phyloP scores from a whole-genome alignment of 2,329 filamentous ascomycete species.

The Aspergillus pseudoglaucus region DNA sequence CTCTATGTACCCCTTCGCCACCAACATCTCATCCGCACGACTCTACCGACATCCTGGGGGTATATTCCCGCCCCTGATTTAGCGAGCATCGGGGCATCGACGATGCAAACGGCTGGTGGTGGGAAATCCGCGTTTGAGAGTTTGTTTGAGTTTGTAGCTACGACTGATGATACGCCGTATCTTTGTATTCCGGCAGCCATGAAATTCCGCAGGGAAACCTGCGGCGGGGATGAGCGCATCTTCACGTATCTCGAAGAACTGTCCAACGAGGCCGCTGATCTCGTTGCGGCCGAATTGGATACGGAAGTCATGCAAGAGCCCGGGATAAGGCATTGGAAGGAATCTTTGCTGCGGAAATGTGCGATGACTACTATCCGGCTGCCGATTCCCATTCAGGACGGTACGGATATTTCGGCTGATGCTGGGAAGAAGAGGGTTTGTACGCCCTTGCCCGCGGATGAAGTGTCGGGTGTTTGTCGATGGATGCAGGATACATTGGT shows the following conservation, averaged over 20 bases:
- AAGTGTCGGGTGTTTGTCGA: constrained; percentile 38
- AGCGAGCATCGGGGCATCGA: constrained; percentile 42
- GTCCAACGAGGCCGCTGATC: constrained; percentile 56
- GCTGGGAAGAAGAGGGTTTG: constrained; percentile 3
- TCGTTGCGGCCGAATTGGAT: constrained; percentile 56
- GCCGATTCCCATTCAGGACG: constrained; percentile 48
- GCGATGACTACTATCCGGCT: constrained; percentile 67
- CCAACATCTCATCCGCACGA: constrained; percentile 66
- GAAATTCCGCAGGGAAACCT: constrained; percentile 59
- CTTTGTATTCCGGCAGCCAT: constrained; percentile 66
- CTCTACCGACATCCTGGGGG: constrained; percentile 74
- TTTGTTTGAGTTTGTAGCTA: constrained; percentile 72
- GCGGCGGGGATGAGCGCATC: constrained; percentile 69
- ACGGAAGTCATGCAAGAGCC: constrained; percentile 62
- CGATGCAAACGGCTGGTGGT: constrained; percentile 26
- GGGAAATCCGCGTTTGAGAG: constrained; percentile 56
- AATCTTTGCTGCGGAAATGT: constrained; percentile 52
- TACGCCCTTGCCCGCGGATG: constrained; percentile 32
- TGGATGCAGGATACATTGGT: constrained; percentile 55
- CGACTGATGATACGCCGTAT: constrained; percentile 65
- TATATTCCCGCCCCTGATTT: constrained; percentile 48
- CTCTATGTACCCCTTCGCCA: constrained; percentile 73
- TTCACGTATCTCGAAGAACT: constrained; percentile 56
- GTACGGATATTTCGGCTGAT: background rate
- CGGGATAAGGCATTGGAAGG: constrained; percentile 20